Percentiles rank a stretch among this genome's conserved stretches.
phyloP scores from a whole-genome alignment of 371 early-diverging fungal genomes.

The Umbelopsis sp. region DNA sequence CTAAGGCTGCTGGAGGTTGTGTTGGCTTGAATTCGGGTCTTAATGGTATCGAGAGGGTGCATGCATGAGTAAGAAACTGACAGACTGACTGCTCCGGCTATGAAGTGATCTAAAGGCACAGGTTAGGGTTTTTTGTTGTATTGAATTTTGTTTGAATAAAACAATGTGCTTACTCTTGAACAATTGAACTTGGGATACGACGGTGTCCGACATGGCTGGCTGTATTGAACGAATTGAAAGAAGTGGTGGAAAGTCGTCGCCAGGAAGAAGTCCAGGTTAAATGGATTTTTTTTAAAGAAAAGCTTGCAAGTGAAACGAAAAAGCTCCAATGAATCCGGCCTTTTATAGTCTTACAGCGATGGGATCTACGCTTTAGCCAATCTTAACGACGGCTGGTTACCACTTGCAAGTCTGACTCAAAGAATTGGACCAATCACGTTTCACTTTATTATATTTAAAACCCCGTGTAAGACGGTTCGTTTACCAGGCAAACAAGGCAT shows the following conservation, averaged over 20 bases:
- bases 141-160: too few relatives aligned
- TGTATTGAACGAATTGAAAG: neutral
- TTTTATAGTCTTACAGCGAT: neutral
- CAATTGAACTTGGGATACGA: constrained; percentile 33
- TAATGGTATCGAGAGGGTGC: constrained; percentile 76
- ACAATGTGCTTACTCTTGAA: constrained; percentile 33
- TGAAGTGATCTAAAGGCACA: constrained; percentile 57
- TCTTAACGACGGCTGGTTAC: neutral
- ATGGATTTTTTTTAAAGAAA: neutral
- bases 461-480: neutral
- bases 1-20: constrained; percentile 44
- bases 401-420: constrained; percentile 17
- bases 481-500: constrained; percentile 13
- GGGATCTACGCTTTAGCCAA: constrained; percentile 10
- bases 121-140: too few relatives aligned
- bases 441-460: neutral
- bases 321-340: too few relatives aligned
- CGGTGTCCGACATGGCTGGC: constrained; percentile 26
- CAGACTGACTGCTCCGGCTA: constrained; percentile 70
- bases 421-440: neutral
- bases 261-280: neutral
- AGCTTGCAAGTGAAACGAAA: too few relatives aligned
- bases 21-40: constrained; percentile 70
- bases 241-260: neutral
- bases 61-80: constrained; percentile 71